Base-by-base conservation (phyloP, 345 rosid species). In the Adansonia digitata region DNA sequence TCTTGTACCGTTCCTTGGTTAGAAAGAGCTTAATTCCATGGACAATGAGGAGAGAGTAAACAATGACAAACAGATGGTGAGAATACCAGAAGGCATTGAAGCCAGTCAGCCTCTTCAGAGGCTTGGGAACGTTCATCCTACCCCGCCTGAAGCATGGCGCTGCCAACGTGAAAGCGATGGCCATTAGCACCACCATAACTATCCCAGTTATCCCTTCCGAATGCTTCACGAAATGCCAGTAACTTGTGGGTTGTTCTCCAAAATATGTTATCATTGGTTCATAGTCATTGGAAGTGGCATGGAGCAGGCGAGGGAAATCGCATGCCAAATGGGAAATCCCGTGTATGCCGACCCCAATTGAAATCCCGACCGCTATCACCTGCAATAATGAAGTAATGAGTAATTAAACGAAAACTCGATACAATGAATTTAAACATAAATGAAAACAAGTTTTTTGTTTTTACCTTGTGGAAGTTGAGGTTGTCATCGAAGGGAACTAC, bases 11-110 rank as follows among this genome's bases (percentile, higher is more conserved):
- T 37, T 87, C 77, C 59, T 84, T 81, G 68, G 86, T 82, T 27
- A 92, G 81, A 81, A 90, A 92, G 29, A 92, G 86, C 80, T 80
- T 82, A 53, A 74, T 70, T 7, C 97, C 97, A 70, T 92, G 97
- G 4, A 85, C 87, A 74, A 92, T 61, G 52, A 92, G 93, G 75
- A 90, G 82, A 18, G 81, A 24, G 77, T 90, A 92, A 81, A 92
- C 97, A 22, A 92, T 81, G 80, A 90, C 73, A 40, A 92, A 92
- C 64, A 92, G 77, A 37, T 92, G 97, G 77, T 92, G 94, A 14
- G 94, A 88, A 75, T 92, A 92, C 97, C 94, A 90, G 71, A 92
- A 92, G 73, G 97, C 94, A 76, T 92, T 92, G 81, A 88, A 92
- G 53, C 97, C 92, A 4, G 94, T 90, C 49, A 92, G 88, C 64